Percentiles rank a stretch among this genome's conserved stretches.
Evolutionary conservation across 1,139 yeast species (phyloP).

Genomic region (Hanseniaspora gamundiae): DNA sequence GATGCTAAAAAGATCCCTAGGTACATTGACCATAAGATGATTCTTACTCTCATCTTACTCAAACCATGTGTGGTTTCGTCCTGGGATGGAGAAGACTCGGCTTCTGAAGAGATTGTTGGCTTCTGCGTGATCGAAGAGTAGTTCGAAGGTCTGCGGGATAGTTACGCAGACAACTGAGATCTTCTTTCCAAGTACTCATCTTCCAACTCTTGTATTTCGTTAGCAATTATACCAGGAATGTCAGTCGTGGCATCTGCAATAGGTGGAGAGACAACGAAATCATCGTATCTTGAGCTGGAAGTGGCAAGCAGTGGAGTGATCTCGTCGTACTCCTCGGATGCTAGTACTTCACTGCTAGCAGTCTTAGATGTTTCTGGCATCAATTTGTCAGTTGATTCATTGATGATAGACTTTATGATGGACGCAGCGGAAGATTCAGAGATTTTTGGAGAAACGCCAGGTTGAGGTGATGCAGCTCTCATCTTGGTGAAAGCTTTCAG

Average conservation of each 20-base stretch:
- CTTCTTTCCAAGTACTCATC: conserved; percentile 10
- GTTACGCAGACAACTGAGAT: conserved; percentile 2
- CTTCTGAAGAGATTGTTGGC: neutral
- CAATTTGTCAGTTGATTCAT: no score
- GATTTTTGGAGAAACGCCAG: neutral
- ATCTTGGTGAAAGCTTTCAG: neutral
- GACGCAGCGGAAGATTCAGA: neutral
- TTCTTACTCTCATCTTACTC: conserved; percentile 7
- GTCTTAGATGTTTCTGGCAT: neutral
- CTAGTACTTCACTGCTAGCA: neutral
- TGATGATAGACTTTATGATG: neutral
- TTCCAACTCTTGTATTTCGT: conserved; percentile 19
- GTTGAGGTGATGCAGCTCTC: neutral
- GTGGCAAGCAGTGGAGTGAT: neutral
- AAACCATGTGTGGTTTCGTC: conserved; percentile 1
- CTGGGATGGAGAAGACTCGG: neutral
- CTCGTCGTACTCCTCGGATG: neutral
- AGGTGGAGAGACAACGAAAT: conserved; percentile 4
- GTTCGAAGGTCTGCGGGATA: neutral
- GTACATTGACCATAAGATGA: conserved; percentile 30
- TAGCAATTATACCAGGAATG: conserved; percentile 22
- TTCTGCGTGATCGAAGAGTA: neutral
- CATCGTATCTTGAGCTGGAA: neutral
- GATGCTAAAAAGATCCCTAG: conserved; percentile 47
- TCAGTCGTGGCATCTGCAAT: conserved; percentile 20